Conservation (phyloP, 73 alveolate species). For the Paramecium sexaurelia region DNA sequence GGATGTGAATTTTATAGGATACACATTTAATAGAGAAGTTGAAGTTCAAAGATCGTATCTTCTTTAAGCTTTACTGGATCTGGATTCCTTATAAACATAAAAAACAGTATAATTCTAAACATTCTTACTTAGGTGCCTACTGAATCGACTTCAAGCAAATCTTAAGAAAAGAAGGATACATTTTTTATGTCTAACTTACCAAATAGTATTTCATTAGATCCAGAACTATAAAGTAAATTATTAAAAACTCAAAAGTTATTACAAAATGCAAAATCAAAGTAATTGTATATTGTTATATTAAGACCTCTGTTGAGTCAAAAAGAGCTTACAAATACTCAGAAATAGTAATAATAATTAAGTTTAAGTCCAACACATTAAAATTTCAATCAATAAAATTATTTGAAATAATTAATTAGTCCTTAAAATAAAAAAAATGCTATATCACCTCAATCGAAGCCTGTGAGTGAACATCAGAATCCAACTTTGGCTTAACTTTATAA, state of each 20-base stretch:
- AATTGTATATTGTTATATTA: background rate
- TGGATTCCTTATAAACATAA: slow-evolving; percentile 47
- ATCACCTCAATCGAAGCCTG: background rate
- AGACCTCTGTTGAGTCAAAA: background rate
- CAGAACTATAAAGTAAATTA: slow-evolving; percentile 25
- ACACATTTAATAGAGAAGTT: slow-evolving; percentile 70
- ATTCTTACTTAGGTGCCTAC: background rate
- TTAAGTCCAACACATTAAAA: slow-evolving; percentile 35
- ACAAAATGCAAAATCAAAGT: background rate
- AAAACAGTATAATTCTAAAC: slow-evolving; percentile 8
- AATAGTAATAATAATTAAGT: background rate
- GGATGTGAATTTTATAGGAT: slow-evolving; percentile 72
- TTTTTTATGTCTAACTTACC: background rate
- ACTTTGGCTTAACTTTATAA: slow-evolving; percentile 15
- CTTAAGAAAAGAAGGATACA: slow-evolving; percentile 13
- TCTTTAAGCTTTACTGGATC: slow-evolving; percentile 49
- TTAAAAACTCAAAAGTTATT: background rate
- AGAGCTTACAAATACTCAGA: background rate
- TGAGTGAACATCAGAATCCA: slow-evolving; percentile 43
- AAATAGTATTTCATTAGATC: background rate
- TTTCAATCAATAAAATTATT: slow-evolving; percentile 18
- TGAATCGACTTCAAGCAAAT: background rate
- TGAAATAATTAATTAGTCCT: slow-evolving; percentile 19
- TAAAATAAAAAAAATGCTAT: slow-evolving; percentile 16
- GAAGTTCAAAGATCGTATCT: slow-evolving; percentile 64